These are phyloP conservation scores for Musa acuminata DNA, from an alignment of 176 grass and related monocot genomes.

Conservation along the genomic window DNA sequence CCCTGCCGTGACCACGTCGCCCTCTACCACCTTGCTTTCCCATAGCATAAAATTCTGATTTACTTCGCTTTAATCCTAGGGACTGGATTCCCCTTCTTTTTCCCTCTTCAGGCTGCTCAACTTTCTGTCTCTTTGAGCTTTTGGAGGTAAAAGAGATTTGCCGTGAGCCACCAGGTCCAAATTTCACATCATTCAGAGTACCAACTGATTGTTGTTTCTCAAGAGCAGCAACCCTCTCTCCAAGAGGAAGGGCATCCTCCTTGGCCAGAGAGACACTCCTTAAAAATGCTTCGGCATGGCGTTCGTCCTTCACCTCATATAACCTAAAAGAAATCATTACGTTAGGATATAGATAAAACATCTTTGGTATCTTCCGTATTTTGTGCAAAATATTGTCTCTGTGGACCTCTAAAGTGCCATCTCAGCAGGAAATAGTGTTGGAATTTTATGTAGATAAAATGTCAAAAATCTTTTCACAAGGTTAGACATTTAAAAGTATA, in stretches of 20 bases:
- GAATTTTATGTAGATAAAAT: too few species aligned
- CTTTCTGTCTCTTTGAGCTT: slow-evolving; percentile 25
- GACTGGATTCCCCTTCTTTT: slow-evolving; percentile 52
- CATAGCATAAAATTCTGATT: slow-evolving; percentile 68
- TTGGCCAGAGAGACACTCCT: slow-evolving; percentile 48
- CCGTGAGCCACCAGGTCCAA: slow-evolving; percentile 57
- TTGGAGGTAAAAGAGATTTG: slow-evolving; percentile 54
- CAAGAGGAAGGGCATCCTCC: slow-evolving; percentile 50
- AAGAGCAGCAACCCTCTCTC: slow-evolving; percentile 47
- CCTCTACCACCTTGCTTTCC: slow-evolving; percentile 42
- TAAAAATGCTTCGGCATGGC: slow-evolving; percentile 76
- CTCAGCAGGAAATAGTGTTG: too few species aligned
- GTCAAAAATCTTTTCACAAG: too few species aligned
- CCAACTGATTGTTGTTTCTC: slow-evolving; percentile 26
- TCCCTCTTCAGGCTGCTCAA: slow-evolving; percentile 33
- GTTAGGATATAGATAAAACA: background rate
- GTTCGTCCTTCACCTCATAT: slow-evolving; percentile 84
- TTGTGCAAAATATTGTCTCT: too few species aligned
- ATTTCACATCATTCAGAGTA: slow-evolving; percentile 44
- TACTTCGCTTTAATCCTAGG: slow-evolving; percentile 56
- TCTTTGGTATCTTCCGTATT: too few species aligned
- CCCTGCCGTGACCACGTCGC: slow-evolving; percentile 7
- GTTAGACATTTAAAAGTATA: too few species aligned
- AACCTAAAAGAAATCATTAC: slow-evolving; percentile 34
- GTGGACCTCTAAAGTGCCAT: too few species aligned